Conservation (phyloP, 1,139 yeast species). For the Geotrichum aggregatum region DNA sequence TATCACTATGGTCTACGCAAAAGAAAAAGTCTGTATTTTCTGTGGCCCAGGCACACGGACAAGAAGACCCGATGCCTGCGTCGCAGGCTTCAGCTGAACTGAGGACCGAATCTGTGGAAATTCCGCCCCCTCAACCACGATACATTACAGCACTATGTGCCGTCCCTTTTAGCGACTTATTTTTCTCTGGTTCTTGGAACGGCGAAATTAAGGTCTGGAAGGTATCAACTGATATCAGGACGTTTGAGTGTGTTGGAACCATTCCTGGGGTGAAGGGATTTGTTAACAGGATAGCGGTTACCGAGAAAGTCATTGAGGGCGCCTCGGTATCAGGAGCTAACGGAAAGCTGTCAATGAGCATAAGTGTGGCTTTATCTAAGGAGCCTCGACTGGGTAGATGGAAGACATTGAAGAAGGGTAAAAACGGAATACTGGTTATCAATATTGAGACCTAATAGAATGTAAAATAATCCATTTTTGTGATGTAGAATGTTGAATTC, state of each 20-base stretch:
- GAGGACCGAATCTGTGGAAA: constrained; percentile 42
- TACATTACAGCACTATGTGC: constrained; percentile 82
- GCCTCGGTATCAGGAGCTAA: constrained; percentile 40
- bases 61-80: constrained; percentile 50
- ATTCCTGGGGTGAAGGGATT: constrained; percentile 64
- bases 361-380: constrained; percentile 68
- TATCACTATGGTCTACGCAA: constrained; percentile 81
- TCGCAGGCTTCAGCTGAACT: constrained; percentile 67
- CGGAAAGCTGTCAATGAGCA: constrained; percentile 48
- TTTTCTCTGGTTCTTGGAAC: constrained; percentile 83
- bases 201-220: constrained; percentile 78
- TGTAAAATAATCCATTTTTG: neutral
- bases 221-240: constrained; percentile 58
- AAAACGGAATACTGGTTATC: constrained; percentile 27
- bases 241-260: constrained; percentile 53
- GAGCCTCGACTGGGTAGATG: constrained; percentile 90
- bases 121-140: constrained; percentile 71
- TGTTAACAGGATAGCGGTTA: constrained; percentile 62
- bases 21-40: constrained; percentile 82
- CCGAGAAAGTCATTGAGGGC: constrained; percentile 42
- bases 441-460: constrained; percentile 11
- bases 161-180: constrained; percentile 83
- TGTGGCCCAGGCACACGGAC: constrained; percentile 72
- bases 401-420: constrained; percentile 39
- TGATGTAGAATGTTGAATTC: too few relatives aligned